phyloP scores from a whole-genome alignment of 306 rosid species.

The Glycine latifolia region DNA sequence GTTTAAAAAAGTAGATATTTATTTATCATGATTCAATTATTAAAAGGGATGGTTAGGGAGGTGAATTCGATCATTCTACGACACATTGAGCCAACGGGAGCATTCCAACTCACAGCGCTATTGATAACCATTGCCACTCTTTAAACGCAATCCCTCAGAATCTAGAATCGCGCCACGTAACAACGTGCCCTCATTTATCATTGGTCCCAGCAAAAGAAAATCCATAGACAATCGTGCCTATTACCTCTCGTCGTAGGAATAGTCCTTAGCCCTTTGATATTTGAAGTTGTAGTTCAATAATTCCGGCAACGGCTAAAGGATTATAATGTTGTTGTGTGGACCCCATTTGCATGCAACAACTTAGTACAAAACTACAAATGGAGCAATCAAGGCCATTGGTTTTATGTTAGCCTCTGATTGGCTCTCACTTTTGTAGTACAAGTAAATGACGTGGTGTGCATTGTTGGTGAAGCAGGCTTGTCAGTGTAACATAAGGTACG shows the following conservation, averaged over 20 bases:
- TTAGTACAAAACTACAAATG: constrained; percentile 16
- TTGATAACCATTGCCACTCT: constrained; percentile 30
- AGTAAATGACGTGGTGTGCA: background rate
- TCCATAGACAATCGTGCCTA: too few species aligned
- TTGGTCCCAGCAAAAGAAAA: too few species aligned
- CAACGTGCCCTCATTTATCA: background rate
- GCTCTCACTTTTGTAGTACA: background rate
- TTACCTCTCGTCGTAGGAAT: too few species aligned
- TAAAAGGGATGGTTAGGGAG: background rate
- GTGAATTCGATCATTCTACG: constrained; percentile 21
- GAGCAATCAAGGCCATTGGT: constrained; percentile 29
- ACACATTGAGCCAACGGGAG: constrained; percentile 22
- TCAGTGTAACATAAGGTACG: background rate
- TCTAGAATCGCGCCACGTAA: constrained; percentile 46
- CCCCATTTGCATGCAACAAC: constrained; percentile 18
- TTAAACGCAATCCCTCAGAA: background rate
- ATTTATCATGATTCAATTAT: too few species aligned
- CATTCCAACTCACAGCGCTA: constrained; percentile 1
- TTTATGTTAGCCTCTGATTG: background rate
- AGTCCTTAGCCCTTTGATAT: background rate
- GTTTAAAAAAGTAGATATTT: too few species aligned
- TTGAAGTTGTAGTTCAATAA: constrained; percentile 35
- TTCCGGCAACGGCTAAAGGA: constrained; percentile 33
- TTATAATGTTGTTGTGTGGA: background rate
- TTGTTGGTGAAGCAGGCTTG: constrained; percentile 15